Evolutionary conservation across 2,329 filamentous ascomycete genomes (phyloP), one percentile per base, ranked within the genome.

Genomic region (Trichoderma sp.): DNA sequence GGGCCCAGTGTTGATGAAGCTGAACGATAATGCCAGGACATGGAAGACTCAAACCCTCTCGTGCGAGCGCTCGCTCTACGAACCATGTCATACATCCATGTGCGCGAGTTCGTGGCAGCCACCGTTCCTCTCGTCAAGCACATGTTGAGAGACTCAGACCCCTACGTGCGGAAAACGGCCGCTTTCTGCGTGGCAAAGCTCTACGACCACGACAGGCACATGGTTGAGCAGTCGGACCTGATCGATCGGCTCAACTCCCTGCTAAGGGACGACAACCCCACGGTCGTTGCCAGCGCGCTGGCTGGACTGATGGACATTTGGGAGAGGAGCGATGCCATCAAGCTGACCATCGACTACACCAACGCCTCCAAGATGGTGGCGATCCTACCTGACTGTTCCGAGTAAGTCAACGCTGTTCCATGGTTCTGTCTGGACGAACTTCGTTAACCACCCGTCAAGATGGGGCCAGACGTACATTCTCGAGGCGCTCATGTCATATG

Each of bases 401-500:
- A 99, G 91, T 96, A 85, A 74, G 90, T 82, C 4, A 0, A 34
- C 17, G 26, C 39, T 41, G 15, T n/a, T 24, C 3, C 21, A 7
- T 2, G 5, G 7, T 3, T 7, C 3, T 45, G 19, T 30, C 17
- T 30, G 7, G 17, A 19, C 45, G 14, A 3, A 9, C 15, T 67
- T 58, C 52, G 69, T 63, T 62, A 41, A 65, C 56, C 7, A 34
- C 57, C n/a, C 3, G 30, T 58, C 14, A 44, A 96, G 92, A 84
- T 99, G 95, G 95, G 94, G 95, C 48, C 95, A 99, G 81, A 97
- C 94, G 24, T 99, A 99, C 76, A 98, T 99, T 64, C 85, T 99
- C 9, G 95, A 99, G 79, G 93, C 95, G 21, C 84, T 99, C 72
- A 98, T 98, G 91, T 95, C 94, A 24, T 99, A 98, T 75, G 91